phyloP scores from a whole-genome alignment of 176 grass and related monocot genomes.

The barley (Hordeum vulgare) region MorexV3_pseudomolecules_assembly NC_058521.1:602356032-602356531 shows the following conservation, averaged over 20 bases:
- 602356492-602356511: too few relatives aligned
- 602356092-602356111: background rate
- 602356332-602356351: conserved; percentile 25
- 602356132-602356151: background rate
- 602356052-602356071: background rate
- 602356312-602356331: background rate
- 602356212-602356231: background rate
- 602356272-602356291: conserved; percentile 14
- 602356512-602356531: too few relatives aligned
- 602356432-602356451: too few relatives aligned
- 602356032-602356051: background rate
- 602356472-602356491: too few relatives aligned
- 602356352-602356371: conserved; percentile 16
- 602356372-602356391: background rate
- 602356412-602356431: background rate
- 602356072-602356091: conserved; percentile 7
- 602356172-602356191: background rate
- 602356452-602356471: too few relatives aligned
- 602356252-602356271: background rate
- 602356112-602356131: conserved; percentile 22
- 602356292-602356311: conserved; percentile 35
- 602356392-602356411: conserved; percentile 4
- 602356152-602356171: background rate
- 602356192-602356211: too few relatives aligned
- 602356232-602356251: conserved; percentile 3